Base-by-base conservation (phyloP, 1,284 basidiomycete species). In the Sanguinoderma infundibulare region DNA sequence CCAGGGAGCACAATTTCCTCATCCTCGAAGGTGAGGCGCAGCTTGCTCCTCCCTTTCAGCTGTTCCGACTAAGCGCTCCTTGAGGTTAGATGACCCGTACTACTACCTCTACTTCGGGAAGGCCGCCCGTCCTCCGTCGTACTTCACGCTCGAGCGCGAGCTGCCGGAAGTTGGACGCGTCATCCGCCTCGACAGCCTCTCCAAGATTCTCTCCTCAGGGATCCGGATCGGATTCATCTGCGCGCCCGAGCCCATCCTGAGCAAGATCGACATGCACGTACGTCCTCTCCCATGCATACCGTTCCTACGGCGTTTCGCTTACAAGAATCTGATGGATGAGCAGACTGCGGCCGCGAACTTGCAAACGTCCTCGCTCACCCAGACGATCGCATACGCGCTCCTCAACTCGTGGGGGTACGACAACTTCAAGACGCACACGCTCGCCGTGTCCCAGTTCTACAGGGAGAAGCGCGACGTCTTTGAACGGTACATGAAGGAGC, bases 151-250 rank as follows among this genome's bases (percentile, higher is more conserved):
- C 46, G 94, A 97, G 72, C 79, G 74, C 3, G 79, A 84, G 60
- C 78, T 81, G 55, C 76, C 79, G 20, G 81, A 84, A 63, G 83
- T 86, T 26, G 94, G 94, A 4, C 84, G 90, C 15, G 93, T 96
- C 4, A 67, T 96, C 28, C 86, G 95, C 50, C 94, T 96, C 73
- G 95, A 96, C 74, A 93, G 91, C 72, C 82, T 98, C 64, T 94
- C 91, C 62, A 98, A 98, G 79, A 83, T 96, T 44, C 79, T 96
- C 28, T 92, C 92, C 12, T 89, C 91, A 15, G 94, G 94, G 53
- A 84, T 92, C 65, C 84, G 90, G 34, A 81, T 95, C 64, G 96
- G 95, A 22, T 97, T 92, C 72, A 87, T 86, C 0, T 89, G 90
- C 9, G 97, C 94, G 0, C 95, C 96, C 12, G 83, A 81, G 58